Conservation (phyloP, 352 stramenopile genomes). For the Pythium aristosporum region DNA sequence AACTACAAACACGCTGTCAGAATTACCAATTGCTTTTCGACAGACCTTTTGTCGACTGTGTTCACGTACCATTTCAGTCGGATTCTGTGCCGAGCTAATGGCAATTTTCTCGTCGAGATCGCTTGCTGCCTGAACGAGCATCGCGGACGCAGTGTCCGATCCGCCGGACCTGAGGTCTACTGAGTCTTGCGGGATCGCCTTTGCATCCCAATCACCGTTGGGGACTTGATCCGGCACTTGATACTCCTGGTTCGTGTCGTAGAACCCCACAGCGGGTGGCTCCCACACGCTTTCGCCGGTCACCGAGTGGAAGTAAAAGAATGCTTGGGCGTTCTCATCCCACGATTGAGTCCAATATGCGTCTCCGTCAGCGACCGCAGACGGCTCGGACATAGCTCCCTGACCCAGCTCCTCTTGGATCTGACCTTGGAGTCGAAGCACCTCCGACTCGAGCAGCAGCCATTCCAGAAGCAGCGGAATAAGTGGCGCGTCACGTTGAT, state of each 20-base stretch:
- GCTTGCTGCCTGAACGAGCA: background rate
- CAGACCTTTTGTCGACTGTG: background rate
- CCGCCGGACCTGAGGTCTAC: background rate
- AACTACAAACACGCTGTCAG: slow-evolving; percentile 24
- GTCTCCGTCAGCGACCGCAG: slow-evolving; percentile 17
- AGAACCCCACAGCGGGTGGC: slow-evolving; percentile 49
- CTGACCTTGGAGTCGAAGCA: slow-evolving; percentile 52
- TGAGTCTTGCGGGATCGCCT: background rate
- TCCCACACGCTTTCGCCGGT: slow-evolving; percentile 66
- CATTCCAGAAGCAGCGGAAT: slow-evolving; percentile 73
- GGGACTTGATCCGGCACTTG: slow-evolving; percentile 17
- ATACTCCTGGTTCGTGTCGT: slow-evolving; percentile 63
- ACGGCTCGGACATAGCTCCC: slow-evolving; percentile 6
- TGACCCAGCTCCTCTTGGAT: slow-evolving; percentile 58
- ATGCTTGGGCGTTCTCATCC: slow-evolving; percentile 56
- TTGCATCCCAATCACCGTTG: background rate
- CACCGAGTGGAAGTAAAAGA: slow-evolving; percentile 66
- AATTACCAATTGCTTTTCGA: background rate
- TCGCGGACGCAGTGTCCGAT: background rate
- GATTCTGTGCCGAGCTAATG: background rate
- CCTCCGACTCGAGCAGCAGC: slow-evolving; percentile 73
- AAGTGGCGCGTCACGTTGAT: slow-evolving; percentile 50
- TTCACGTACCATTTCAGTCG: slow-evolving; percentile 4
- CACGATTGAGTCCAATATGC: slow-evolving; percentile 65
- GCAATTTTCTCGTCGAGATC: slow-evolving; percentile 12